These are phyloP conservation scores for Meyerozyma guilliermondii DNA, from an alignment of 1,139 yeast species.

Conservation along the genomic window DNA sequence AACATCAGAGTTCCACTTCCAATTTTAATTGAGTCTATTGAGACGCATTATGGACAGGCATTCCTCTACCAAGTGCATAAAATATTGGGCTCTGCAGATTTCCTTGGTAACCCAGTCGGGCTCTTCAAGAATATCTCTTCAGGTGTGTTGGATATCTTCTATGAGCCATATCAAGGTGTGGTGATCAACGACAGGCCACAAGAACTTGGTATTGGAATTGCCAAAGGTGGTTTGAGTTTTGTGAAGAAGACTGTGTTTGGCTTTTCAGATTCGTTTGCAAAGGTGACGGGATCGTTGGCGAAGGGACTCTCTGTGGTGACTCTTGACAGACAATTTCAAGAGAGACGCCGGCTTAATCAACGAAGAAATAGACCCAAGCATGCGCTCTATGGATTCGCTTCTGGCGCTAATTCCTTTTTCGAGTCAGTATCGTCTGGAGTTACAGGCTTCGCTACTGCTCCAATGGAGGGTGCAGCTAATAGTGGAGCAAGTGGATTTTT, in stretches of 20 bases:
- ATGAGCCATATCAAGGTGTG: slow-evolving; percentile 96
- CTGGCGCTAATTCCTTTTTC: slow-evolving; percentile 85
- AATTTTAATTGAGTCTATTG: slow-evolving; percentile 62
- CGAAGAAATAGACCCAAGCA: slow-evolving; percentile 79
- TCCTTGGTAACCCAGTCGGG: slow-evolving; percentile 96
- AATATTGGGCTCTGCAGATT: slow-evolving; percentile 92
- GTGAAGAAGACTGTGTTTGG: slow-evolving; percentile 94
- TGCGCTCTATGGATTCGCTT: slow-evolving; percentile 81
- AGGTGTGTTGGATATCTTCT: slow-evolving; percentile 93
- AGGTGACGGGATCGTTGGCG: slow-evolving; percentile 89
- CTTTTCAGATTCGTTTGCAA: slow-evolving; percentile 86
- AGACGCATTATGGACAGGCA: slow-evolving; percentile 88
- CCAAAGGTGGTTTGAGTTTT: slow-evolving; percentile 93
- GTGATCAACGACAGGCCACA: slow-evolving; percentile 92
- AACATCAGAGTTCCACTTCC: slow-evolving; percentile 86
- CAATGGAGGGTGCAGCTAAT: slow-evolving; percentile 78
- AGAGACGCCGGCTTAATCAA: slow-evolving; percentile 65
- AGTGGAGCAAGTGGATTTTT: slow-evolving; percentile 91
- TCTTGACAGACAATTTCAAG: slow-evolving; percentile 81
- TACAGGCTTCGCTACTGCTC: slow-evolving; percentile 85
- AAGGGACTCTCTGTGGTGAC: slow-evolving; percentile 92
- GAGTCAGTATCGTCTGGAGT: slow-evolving; percentile 87
- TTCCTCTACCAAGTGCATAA: slow-evolving; percentile 90
- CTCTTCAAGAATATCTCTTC: slow-evolving; percentile 87
- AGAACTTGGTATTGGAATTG: slow-evolving; percentile 90